Percentiles rank a stretch among this genome's conserved stretches.
phyloP scores from a whole-genome alignment of 371 early-diverging fungal species.

The Lichtheimia ramosa region DNA sequence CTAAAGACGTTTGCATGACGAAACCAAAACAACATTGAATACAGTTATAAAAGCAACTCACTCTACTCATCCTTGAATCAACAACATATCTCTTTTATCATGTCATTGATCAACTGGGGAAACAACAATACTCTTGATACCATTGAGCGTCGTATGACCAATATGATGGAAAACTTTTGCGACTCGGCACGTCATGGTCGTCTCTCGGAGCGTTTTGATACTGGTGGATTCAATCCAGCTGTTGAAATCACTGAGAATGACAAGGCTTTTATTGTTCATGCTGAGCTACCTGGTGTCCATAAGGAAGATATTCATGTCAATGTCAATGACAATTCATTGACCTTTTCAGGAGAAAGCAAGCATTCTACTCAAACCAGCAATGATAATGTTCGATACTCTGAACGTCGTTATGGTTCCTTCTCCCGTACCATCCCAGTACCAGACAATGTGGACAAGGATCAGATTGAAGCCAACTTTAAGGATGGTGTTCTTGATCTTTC shows the following conservation, averaged over 20 bases:
- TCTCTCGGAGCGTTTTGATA: constrained; percentile 2
- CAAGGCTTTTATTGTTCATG: constrained; percentile 18
- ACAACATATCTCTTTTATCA: constrained; percentile 6
- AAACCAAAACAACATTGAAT: too few relatives aligned
- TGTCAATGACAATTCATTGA: constrained; percentile 10
- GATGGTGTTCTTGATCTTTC: constrained; percentile 57
- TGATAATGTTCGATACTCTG: constrained; percentile 35
- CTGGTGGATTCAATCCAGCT: constrained; percentile 11
- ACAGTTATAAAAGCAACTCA: background rate
- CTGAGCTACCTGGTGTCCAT: constrained; percentile 29
- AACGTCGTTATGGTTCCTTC: constrained; percentile 54
- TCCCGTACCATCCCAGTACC: constrained; percentile 56
- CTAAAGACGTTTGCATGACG: too few relatives aligned
- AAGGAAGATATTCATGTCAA: constrained; percentile 34
- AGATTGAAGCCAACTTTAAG: constrained; percentile 53
- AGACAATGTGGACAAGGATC: constrained; percentile 38
- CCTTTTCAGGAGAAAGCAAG: constrained; percentile 22
- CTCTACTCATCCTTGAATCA: too few relatives aligned
- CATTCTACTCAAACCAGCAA: constrained; percentile 4
- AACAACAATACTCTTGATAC: constrained; percentile 12
- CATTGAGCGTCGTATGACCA: constrained; percentile 35
- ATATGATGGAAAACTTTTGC: constrained; percentile 24
- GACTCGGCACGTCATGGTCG: constrained; percentile 2
- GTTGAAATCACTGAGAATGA: constrained; percentile 29
- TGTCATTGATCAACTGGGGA: constrained; percentile 38